These are phyloP conservation scores for Talaromyces sp. DNA, from an alignment of 2,329 filamentous ascomycete species.

Conservation along the genomic window DNA sequence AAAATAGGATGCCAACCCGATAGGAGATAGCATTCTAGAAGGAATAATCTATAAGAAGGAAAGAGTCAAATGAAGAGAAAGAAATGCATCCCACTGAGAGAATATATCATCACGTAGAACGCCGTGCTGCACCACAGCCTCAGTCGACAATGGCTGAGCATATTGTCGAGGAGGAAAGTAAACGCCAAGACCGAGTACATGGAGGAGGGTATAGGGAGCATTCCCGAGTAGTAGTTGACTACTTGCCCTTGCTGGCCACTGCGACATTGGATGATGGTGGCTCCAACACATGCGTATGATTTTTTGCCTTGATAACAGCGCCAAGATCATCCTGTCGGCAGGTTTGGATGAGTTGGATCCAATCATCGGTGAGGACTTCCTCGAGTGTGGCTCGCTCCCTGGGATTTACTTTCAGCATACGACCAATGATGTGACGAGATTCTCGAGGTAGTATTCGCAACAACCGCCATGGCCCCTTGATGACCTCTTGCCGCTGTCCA, in stretches of 20 bases:
- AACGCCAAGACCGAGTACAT: not conserved
- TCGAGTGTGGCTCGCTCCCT: constrained; percentile 77
- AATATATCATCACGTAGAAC: constrained; percentile 8
- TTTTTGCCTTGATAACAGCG: constrained; percentile 65
- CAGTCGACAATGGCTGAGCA: not conserved
- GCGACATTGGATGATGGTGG: constrained; percentile 48
- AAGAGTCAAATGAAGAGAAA: not conserved
- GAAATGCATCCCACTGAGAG: not conserved
- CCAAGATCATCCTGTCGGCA: constrained; percentile 77
- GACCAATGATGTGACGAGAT: constrained; percentile 80
- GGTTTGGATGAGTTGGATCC: constrained; percentile 81
- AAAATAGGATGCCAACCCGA: not conserved
- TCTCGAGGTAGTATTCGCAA: constrained; percentile 83
- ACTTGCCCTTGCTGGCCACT: constrained; percentile 34
- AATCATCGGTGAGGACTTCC: constrained; percentile 82
- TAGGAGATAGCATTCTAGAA: constrained; percentile 10
- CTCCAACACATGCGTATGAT: constrained; percentile 82
- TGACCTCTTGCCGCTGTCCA: constrained; percentile 61
- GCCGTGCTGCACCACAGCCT: not conserved
- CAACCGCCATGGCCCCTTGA: constrained; percentile 89
- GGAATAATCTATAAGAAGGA: constrained; percentile 13
- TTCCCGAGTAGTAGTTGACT: not conserved
- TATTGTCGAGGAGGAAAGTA: not conserved
- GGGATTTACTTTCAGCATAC: constrained; percentile 89
- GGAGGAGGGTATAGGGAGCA: not conserved